These are phyloP conservation scores for Sporothrix euskadiensis DNA, from an alignment of 2,329 filamentous ascomycete genomes.

Conservation along the genomic window DNA sequence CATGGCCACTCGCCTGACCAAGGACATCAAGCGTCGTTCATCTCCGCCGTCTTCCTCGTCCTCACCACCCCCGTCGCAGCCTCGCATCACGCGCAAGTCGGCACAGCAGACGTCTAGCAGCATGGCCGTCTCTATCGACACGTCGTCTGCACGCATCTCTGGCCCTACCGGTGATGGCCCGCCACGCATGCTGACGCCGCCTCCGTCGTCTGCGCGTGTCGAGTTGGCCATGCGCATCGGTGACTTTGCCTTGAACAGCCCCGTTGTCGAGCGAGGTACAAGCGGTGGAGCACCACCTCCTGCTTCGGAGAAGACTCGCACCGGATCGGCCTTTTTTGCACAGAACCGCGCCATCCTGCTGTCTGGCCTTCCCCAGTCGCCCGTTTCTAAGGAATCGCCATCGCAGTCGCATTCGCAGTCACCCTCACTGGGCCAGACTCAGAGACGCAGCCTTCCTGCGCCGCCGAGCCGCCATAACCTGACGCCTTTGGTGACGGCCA, in stretches of 20 bases:
- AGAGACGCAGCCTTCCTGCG: neutral
- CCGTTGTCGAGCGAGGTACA: neutral
- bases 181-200: slow-evolving; percentile 28
- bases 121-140: slow-evolving; percentile 22
- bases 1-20: slow-evolving; percentile 18
- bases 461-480: slow-evolving; percentile 18
- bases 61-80: neutral
- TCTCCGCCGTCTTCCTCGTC: slow-evolving; percentile 11
- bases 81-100: neutral
- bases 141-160: neutral
- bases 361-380: slow-evolving; percentile 26
- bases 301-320: neutral
- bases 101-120: neutral
- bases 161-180: neutral
- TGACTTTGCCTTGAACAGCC: slow-evolving; percentile 26
- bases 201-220: slow-evolving; percentile 21
- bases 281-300: neutral
- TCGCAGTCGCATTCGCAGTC: slow-evolving; percentile 12
- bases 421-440: neutral
- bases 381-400: slow-evolving; percentile 12
- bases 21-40: slow-evolving; percentile 9
- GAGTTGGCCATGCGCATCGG: slow-evolving; percentile 28
- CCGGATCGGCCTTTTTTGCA: slow-evolving; percentile 24
- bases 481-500: slow-evolving; percentile 27
- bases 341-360: slow-evolving; percentile 32